Evolutionary conservation across 371 early-diverging fungal species (phyloP).

Genomic region (Cokeromyces recurvatus): DNA sequence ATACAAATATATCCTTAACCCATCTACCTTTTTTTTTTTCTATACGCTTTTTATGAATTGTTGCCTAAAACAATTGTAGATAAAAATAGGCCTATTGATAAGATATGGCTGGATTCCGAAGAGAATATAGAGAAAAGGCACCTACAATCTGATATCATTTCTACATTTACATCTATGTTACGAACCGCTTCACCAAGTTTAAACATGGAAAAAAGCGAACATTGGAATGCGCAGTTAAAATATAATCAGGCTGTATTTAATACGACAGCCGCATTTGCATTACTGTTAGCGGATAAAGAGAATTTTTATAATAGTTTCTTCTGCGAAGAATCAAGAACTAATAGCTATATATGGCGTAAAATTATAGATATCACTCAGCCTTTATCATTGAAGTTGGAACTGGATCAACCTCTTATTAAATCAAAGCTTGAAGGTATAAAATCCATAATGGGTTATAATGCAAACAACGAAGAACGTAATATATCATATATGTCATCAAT

Average conservation of each 20-base stretch:
- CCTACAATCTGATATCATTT: too few relatives aligned
- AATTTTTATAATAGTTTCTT: too few relatives aligned
- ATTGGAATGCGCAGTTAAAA: background rate
- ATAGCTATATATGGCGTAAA: conserved; percentile 57
- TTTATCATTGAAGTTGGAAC: conserved; percentile 12
- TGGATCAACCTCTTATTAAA: conserved; percentile 26
- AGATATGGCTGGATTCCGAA: background rate
- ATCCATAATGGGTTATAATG: conserved; percentile 11
- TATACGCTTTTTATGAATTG: conserved; percentile 5
- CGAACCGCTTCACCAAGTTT: too few relatives aligned
- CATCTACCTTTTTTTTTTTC: too few relatives aligned
- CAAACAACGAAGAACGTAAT: background rate
- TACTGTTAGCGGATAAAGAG: conserved; percentile 46
- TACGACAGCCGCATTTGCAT: conserved; percentile 49
- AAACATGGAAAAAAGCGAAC: background rate
- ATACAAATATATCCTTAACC: conserved; percentile 11
- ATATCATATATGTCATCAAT: conserved; percentile 23
- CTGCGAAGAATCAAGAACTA: too few relatives aligned
- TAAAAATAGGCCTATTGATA: background rate
- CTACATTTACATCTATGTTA: too few relatives aligned
- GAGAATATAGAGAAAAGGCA: background rate
- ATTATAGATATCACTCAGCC: conserved; percentile 38
- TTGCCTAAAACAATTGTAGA: background rate
- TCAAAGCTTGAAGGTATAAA: conserved; percentile 37
- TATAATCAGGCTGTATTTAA: conserved; percentile 64